These are phyloP conservation scores for Kodamaea neixiangensis DNA, from an alignment of 805 yeast genomes.

Conservation along the genomic window DNA sequence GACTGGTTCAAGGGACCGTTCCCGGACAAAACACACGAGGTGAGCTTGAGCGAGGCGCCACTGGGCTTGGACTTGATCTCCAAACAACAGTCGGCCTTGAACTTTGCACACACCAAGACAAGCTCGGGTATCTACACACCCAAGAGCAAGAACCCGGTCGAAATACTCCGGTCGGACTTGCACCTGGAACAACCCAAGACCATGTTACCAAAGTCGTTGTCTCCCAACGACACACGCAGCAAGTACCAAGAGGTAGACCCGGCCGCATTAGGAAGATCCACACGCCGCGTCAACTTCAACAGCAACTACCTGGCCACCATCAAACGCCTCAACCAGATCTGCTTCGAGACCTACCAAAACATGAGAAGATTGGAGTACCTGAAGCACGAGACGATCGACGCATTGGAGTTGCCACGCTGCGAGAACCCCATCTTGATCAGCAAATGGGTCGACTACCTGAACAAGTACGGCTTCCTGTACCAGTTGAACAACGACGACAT, in stretches of 20 bases:
- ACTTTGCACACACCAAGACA: constrained; percentile 66
- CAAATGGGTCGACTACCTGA: constrained; percentile 98
- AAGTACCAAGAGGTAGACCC: constrained; percentile 76
- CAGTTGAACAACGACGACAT: constrained; percentile 87
- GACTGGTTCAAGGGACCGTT: constrained; percentile 87
- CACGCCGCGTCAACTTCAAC: constrained; percentile 41
- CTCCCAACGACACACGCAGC: constrained; percentile 88
- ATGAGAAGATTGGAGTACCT: constrained; percentile 46
- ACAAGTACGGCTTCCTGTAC: constrained; percentile 93
- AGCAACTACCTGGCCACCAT: constrained; percentile 41
- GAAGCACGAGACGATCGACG: constrained; percentile 33
- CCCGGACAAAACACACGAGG: constrained; percentile 67
- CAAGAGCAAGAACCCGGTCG: constrained; percentile 61
- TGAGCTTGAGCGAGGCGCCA: constrained; percentile 65
- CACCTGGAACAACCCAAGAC: constrained; percentile 67
- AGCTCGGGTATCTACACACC: constrained; percentile 62
- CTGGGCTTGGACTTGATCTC: constrained; percentile 54
- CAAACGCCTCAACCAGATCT: constrained; percentile 36
- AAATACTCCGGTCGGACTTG: constrained; percentile 66
- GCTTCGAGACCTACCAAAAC: constrained; percentile 38
- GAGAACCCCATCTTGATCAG: constrained; percentile 74
- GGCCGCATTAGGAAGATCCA: constrained; percentile 31
- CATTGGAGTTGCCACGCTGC: constrained; percentile 41
- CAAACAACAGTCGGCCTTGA: constrained; percentile 61
- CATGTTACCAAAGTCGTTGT: constrained; percentile 82